A percentile compares a stretch with the other conserved stretches of the same genome.
Evolutionary conservation across 176 grass and related monocot genomes (phyloP).

Genomic region (Tuctoria greenei): DNA sequence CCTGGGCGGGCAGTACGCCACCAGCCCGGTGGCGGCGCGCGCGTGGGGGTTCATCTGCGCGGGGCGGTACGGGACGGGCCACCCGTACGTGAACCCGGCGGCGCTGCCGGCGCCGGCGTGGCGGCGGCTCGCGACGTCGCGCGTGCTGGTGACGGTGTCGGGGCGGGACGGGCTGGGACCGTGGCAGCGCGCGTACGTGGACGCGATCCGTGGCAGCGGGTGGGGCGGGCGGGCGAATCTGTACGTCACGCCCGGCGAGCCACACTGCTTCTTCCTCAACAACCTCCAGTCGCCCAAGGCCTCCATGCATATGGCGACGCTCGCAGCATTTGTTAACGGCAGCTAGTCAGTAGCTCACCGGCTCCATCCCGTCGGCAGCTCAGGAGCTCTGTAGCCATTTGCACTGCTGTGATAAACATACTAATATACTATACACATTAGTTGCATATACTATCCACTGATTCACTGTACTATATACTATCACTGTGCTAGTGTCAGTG

Average conservation of each 20-base stretch:
- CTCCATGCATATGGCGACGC: slow-evolving; percentile 52
- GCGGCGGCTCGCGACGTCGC: slow-evolving; percentile 25
- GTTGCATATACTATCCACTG: not conserved
- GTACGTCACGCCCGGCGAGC: slow-evolving; percentile 44
- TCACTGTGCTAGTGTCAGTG: not conserved
- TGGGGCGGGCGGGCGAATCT: slow-evolving; percentile 43
- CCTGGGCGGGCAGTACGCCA: slow-evolving; percentile 42
- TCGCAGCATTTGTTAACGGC: slow-evolving; percentile 35
- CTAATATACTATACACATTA: not conserved
- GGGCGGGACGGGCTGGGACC: slow-evolving; percentile 52
- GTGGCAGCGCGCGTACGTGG: slow-evolving; percentile 52
- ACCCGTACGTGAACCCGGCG: slow-evolving; percentile 65
- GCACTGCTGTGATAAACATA: not conserved
- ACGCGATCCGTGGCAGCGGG: slow-evolving; percentile 50
- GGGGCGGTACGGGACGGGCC: slow-evolving; percentile 46
- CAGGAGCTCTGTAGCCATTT: not conserved
- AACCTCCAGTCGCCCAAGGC: slow-evolving; percentile 47
- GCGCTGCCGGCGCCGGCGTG: slow-evolving; percentile 32
- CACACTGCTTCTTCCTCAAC: slow-evolving; percentile 64
- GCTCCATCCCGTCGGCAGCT: not conserved
- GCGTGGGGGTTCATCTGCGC: slow-evolving; percentile 63
- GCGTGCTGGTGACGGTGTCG: slow-evolving; percentile 61
- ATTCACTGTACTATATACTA: not conserved
- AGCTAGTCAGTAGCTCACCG: not conserved
- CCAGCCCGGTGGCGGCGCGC: not conserved